Percentiles rank a stretch among this genome's conserved stretches.
Conservation (phyloP, 805 yeast genomes). For the Nakazawaea molendinolei region DNA sequence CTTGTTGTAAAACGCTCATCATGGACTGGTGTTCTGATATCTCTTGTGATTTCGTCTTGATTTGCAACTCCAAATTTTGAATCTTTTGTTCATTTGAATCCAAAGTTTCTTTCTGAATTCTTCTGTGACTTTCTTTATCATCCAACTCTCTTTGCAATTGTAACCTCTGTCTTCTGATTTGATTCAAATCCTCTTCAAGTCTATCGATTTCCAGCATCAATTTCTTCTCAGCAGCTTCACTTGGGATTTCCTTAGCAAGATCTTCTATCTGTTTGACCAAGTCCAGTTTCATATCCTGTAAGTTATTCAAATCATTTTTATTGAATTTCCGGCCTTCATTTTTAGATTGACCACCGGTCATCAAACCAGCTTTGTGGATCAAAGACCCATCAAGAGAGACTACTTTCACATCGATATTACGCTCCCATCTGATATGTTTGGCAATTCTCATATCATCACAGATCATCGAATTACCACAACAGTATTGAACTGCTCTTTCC, state of each 20-base stretch:
- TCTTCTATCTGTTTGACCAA: slow-evolving; percentile 39
- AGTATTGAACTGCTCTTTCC: slow-evolving; percentile 75
- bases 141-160: slow-evolving; percentile 22
- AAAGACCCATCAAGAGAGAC: slow-evolving; percentile 82
- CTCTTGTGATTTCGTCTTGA: slow-evolving; percentile 3
- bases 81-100: slow-evolving; percentile 15
- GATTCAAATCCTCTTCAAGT: slow-evolving; percentile 29
- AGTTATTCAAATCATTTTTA: slow-evolving; percentile 52
- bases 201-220: slow-evolving; percentile 49
- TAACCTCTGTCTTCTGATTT: slow-evolving; percentile 21
- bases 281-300: slow-evolving; percentile 45
- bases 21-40: slow-evolving; percentile 15
- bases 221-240: slow-evolving; percentile 48
- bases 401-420: slow-evolving; percentile 49
- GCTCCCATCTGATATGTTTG: slow-evolving; percentile 62
- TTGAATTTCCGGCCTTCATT: slow-evolving; percentile 60
- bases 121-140: slow-evolving; percentile 38
- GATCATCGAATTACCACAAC: slow-evolving; percentile 72
- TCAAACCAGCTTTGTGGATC: slow-evolving; percentile 77
- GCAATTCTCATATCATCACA: slow-evolving; percentile 71
- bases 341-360: slow-evolving; percentile 83
- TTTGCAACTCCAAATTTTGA: slow-evolving; percentile 18
- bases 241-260: slow-evolving; percentile 38
- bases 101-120: slow-evolving; percentile 34
- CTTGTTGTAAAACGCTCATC: slow-evolving; percentile 29